phyloP scores from a whole-genome alignment of 2,329 filamentous ascomycete species.

The Neoarthrinium moseri region DNA sequence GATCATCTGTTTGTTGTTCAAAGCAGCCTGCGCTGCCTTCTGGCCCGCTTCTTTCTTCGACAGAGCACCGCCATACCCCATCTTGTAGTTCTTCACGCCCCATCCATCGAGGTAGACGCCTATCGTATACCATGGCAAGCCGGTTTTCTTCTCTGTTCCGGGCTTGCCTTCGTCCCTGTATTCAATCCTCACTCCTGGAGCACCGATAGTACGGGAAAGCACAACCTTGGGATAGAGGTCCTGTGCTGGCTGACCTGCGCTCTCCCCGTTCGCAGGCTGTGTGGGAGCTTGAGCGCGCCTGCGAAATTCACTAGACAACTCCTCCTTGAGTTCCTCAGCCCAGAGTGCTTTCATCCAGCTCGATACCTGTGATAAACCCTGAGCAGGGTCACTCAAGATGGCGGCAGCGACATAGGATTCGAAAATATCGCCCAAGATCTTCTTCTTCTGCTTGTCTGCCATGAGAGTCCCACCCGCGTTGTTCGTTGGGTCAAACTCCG shows the following conservation, averaged over 20 bases:
- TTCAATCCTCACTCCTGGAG: constrained; percentile 55
- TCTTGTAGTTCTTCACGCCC: constrained; percentile 60
- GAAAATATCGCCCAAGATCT: constrained; percentile 83
- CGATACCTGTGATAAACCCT: constrained; percentile 61
- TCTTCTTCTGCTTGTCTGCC: constrained; percentile 57
- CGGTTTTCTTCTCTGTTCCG: constrained; percentile 52
- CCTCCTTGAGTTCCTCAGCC: constrained; percentile 59
- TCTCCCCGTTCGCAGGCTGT: constrained; percentile 8
- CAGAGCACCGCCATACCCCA: constrained; percentile 63
- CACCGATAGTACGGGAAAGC: constrained; percentile 51
- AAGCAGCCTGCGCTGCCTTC: constrained; percentile 62
- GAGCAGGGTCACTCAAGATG: constrained; percentile 62
- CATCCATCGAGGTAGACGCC: constrained; percentile 67
- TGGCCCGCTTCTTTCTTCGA: constrained; percentile 69
- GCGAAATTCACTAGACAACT: constrained; percentile 42
- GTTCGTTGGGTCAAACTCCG: constrained; percentile 37
- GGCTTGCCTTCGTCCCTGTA: constrained; percentile 59
- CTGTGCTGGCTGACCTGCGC: constrained; percentile 6
- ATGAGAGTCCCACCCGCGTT: constrained; percentile 34
- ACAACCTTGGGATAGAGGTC: constrained; percentile 45
- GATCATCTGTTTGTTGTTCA: constrained; percentile 66
- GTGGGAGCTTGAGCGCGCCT: background rate
- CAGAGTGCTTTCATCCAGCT: constrained; percentile 76
- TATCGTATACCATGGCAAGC: constrained; percentile 59
- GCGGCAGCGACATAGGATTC: constrained; percentile 86